Evolutionary conservation across 78 protist species (phyloP).

Genomic region (Anaeramoeba ignava): DNA sequence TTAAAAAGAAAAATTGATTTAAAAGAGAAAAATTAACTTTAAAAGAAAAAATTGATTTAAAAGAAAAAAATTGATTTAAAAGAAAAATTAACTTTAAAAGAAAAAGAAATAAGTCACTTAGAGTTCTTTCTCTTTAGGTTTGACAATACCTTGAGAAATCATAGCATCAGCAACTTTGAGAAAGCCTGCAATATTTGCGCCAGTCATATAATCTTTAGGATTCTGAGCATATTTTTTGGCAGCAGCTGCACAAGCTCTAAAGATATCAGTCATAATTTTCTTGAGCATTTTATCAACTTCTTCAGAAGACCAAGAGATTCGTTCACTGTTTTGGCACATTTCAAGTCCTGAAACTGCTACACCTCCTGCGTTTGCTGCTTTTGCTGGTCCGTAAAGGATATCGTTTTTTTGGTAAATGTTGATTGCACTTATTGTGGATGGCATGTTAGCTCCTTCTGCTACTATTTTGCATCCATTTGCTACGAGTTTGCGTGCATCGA

Average conservation of each 20-base stretch:
- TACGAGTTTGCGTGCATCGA: constrained; percentile 29
- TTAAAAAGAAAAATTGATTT: too few species aligned
- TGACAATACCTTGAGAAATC: constrained; percentile 29
- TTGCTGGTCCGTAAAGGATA: constrained; percentile 36
- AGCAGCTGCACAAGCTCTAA: neutral
- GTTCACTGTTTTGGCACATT: constrained; percentile 52
- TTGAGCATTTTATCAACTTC: constrained; percentile 45
- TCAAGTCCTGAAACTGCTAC: constrained; percentile 54
- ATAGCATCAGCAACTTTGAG: constrained; percentile 53
- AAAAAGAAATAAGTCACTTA: too few species aligned
- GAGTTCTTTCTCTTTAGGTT: too few species aligned
- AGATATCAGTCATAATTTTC: constrained; percentile 36
- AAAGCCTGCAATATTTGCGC: constrained; percentile 62
- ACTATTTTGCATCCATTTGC: constrained; percentile 24
- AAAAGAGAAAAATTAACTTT: too few species aligned
- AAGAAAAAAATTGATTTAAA: too few species aligned
- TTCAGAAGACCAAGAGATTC: constrained; percentile 35
- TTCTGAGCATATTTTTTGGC: neutral
- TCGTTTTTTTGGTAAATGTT: neutral
- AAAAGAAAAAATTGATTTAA: too few species aligned
- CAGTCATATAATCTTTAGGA: constrained; percentile 17
- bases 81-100: too few species aligned
- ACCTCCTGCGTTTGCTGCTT: constrained; percentile 67
- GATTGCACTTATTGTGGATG: constrained; percentile 33
- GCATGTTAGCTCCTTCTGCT: constrained; percentile 60